These are phyloP conservation scores for Tolypocladium nubicola DNA, from an alignment of 2,329 filamentous ascomycete species.

Conservation along the genomic window DNA sequence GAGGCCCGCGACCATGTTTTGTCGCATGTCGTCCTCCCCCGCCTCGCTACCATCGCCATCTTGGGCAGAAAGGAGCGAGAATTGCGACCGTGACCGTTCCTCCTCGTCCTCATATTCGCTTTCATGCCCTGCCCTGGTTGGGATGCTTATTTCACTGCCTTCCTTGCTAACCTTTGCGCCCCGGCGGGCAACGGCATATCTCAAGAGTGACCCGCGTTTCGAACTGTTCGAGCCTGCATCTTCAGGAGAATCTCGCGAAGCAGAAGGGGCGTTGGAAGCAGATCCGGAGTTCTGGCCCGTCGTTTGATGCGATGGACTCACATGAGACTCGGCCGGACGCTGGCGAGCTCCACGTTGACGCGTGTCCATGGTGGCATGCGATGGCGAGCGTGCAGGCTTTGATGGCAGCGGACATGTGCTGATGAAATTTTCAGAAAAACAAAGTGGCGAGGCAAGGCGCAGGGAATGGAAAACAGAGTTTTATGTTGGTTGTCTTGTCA, in stretches of 20 bases:
- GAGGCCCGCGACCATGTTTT: not conserved
- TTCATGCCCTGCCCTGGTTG: not conserved
- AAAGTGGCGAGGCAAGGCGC: not conserved
- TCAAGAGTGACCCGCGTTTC: not conserved
- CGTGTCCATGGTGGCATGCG: not conserved
- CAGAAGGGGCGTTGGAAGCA: not conserved
- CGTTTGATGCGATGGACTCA: not conserved
- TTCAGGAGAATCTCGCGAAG: not conserved
- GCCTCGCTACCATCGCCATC: not conserved
- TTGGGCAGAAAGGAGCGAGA: not conserved
- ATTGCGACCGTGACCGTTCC: not conserved
- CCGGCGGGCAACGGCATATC: not conserved
- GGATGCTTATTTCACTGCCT: constrained; percentile 1
- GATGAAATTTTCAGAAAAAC: not conserved
- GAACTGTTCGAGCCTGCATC: not conserved
- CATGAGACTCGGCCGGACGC: not conserved
- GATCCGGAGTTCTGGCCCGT: not conserved
- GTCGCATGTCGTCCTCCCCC: not conserved
- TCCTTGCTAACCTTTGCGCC: not conserved
- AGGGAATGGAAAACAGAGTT: not conserved
- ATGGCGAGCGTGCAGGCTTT: not conserved
- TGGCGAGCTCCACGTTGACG: not conserved
- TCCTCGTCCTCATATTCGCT: not conserved
- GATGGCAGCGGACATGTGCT: not conserved
- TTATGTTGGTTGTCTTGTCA: not conserved